Conservation (phyloP, 192 early-diverging fungal genomes). For the Gonapodya prolifera region DNA sequence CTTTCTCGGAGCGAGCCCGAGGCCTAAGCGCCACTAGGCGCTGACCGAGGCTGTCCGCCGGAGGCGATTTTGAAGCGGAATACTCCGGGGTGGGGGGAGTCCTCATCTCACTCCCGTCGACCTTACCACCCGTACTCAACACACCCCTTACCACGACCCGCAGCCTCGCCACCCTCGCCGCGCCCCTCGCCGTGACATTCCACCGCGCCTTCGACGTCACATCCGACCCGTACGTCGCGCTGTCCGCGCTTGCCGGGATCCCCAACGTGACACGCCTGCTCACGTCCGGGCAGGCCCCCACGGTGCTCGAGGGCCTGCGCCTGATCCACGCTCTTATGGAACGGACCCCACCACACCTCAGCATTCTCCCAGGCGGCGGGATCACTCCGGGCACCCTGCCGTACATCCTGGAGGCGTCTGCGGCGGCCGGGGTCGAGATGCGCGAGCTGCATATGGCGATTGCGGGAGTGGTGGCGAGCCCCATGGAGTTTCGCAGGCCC, state of each 20-base stretch:
- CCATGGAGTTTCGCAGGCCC: constrained; percentile 26
- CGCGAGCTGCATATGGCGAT: constrained; percentile 46
- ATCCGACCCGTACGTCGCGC: constrained; percentile 36
- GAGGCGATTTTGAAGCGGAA: no score
- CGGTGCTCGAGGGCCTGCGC: constrained; percentile 41
- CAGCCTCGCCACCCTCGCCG: constrained; percentile 32
- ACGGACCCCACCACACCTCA: constrained; percentile 25
- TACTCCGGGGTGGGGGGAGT: no score
- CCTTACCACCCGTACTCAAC: neutral
- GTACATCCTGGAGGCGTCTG: constrained; percentile 20
- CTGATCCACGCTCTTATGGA: constrained; percentile 26
- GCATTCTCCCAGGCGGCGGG: constrained; percentile 49
- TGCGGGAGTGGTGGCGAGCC: constrained; percentile 16
- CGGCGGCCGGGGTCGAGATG: constrained; percentile 13
- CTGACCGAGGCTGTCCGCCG: no score
- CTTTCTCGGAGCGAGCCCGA: no score
- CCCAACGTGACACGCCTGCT: constrained; percentile 50
- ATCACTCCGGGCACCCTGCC: constrained; percentile 14
- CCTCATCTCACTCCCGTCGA: constrained; percentile 8
- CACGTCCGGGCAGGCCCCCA: constrained; percentile 44
- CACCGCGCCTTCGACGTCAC: constrained; percentile 58
- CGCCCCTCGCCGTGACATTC: constrained; percentile 49
- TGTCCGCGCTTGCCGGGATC: constrained; percentile 40
- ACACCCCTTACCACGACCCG: constrained; percentile 5
- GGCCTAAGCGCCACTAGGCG: no score